Evolutionary conservation across 108 stramenopile species (phyloP), one percentile per base, ranked within the genome.

Genomic region (Cylindrotheca fusiformis): DNA sequence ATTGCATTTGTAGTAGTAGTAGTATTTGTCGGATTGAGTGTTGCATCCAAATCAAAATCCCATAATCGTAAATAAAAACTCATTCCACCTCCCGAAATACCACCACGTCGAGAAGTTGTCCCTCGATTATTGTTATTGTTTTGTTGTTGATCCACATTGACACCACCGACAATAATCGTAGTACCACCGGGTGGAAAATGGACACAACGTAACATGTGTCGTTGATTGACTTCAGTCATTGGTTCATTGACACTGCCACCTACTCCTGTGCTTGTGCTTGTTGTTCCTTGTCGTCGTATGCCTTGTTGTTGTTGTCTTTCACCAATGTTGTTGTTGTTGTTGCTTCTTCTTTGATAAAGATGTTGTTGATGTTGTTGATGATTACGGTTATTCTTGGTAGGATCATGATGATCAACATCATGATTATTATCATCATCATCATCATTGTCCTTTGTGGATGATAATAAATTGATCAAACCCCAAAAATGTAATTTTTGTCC

Each of bases 401-500:
- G 10, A 45, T 45, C 44, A 45, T 22, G 10, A 12, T 4, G 21
- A 30, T 26, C 28, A 55, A 27, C 4, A 26, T 27, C 31, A 26
- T 4, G 5, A 4, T 55, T 12, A 26, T 27, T 55, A 14, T 44
- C 44, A 8, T 14, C 28, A 27, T 55, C 25, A 3, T 23, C n/a
- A n/a, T 23, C 24, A 27, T 4, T 27, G 26, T 55, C 25, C 24
- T 55, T 27, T 17, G 27, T 27, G 26, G 25, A 3, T n/a, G 3
- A 29, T n/a, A 55, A n/a, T 4, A 58, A 31, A 26, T 27, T 52
- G 28, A 84, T 60, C 33, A 93, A 90, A 51, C 89, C 91, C 98
- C 98, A 99, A n/a, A 97, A 72, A 69, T 97, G 89, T 27, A 99
- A 60, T 17, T 72, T 77, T 22, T 64, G 79, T 2, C 97, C 95